phyloP scores from a whole-genome alignment of 208 protist genomes.

The Tritrichomonas musculus region DNA sequence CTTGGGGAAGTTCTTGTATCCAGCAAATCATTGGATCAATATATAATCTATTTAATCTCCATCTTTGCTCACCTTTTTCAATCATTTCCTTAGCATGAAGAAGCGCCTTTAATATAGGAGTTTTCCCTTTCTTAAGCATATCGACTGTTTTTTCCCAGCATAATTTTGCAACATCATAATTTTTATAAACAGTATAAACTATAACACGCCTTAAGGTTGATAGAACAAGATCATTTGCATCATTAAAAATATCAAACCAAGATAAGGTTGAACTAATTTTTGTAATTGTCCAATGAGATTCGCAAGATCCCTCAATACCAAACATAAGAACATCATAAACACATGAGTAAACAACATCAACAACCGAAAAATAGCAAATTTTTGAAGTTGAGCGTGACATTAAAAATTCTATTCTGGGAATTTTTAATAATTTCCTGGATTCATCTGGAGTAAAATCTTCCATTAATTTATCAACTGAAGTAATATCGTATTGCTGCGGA shows the following conservation, averaged over 20 bases:
- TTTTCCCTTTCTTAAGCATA: background rate
- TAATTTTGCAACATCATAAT: background rate
- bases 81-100: background rate
- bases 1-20: background rate
- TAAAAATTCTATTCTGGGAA: background rate
- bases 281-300: constrained; percentile 23
- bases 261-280: background rate
- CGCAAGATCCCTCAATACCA: background rate
- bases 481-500: background rate
- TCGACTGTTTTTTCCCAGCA: background rate
- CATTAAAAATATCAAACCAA: background rate
- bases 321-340: background rate
- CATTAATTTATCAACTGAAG: background rate
- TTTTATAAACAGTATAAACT: background rate
- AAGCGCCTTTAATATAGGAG: background rate
- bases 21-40: constrained; percentile 17
- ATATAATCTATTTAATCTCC: constrained; percentile 16
- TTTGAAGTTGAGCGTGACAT: background rate
- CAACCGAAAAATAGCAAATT: background rate
- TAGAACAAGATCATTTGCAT: background rate
- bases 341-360: background rate
- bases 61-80: constrained; percentile 15
- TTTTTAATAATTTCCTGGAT: background rate
- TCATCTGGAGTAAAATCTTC: constrained; percentile 24
- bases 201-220: background rate